These are phyloP conservation scores for Stemphylium lycopersici DNA, from an alignment of 2,329 filamentous ascomycete genomes.

Conservation along the genomic window DNA sequence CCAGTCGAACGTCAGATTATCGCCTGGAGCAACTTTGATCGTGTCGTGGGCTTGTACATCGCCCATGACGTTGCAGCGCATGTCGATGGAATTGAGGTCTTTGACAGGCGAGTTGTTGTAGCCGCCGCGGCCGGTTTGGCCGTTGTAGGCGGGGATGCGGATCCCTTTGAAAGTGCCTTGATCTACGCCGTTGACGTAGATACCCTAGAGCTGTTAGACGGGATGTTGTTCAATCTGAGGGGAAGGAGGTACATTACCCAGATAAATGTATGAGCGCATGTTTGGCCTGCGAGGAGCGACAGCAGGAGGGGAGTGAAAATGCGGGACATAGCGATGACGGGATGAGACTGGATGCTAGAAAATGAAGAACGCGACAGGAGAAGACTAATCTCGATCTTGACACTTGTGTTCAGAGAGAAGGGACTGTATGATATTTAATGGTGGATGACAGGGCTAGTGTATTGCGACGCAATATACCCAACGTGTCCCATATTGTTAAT, in stretches of 20 bases:
- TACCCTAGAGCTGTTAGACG: slow-evolving; percentile 22
- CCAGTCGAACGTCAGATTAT: slow-evolving; percentile 50
- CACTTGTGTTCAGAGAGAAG: neutral
- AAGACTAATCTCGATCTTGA: neutral
- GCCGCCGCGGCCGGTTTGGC: slow-evolving; percentile 41
- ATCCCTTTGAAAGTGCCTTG: slow-evolving; percentile 39
- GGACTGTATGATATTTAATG: neutral
- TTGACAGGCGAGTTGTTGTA: slow-evolving; percentile 52
- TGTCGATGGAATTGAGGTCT: slow-evolving; percentile 47
- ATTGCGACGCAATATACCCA: slow-evolving; percentile 28
- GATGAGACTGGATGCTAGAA: neutral
- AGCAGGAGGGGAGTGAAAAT: slow-evolving; percentile 17
- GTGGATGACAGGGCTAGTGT: slow-evolving; percentile 10
- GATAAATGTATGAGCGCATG: slow-evolving; percentile 37
- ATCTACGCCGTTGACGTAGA: slow-evolving; percentile 41
- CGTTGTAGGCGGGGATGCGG: slow-evolving; percentile 44
- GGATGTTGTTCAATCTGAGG: neutral
- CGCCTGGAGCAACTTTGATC: slow-evolving; percentile 45
- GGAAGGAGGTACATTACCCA: slow-evolving; percentile 21
- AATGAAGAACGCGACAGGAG: neutral
- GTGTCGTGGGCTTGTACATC: slow-evolving; percentile 46
- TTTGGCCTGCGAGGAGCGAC: slow-evolving; percentile 24
- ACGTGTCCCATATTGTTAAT: slow-evolving; percentile 25
- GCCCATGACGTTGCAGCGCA: slow-evolving; percentile 51
- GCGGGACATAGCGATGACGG: slow-evolving; percentile 16